Percentiles rank a stretch among this genome's conserved stretches.
Conservation (phyloP, 257 asterid genomes). For the Penstemon newberryi region DNA sequence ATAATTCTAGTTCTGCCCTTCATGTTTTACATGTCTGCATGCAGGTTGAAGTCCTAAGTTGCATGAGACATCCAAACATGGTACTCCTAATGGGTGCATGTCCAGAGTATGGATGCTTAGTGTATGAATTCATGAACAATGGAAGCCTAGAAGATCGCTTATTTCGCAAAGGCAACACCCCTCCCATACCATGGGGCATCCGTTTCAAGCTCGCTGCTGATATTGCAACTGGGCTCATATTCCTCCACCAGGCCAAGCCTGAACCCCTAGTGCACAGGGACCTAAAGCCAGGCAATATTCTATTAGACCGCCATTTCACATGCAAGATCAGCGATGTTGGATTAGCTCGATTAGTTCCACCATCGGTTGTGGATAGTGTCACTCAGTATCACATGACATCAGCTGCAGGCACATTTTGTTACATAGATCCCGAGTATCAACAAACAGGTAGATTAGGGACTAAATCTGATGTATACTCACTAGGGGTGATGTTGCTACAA, state of each 20-base stretch:
- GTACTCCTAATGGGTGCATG: constrained; percentile 97
- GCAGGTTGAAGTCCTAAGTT: constrained; percentile 90
- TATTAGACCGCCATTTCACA: constrained; percentile 83
- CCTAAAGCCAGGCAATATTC: constrained; percentile 80
- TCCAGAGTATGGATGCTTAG: constrained; percentile 93
- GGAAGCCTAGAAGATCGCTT: constrained; percentile 91
- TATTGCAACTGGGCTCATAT: constrained; percentile 80
- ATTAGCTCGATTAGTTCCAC: constrained; percentile 90
- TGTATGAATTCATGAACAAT: constrained; percentile 87
- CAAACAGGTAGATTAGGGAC: constrained; percentile 90
- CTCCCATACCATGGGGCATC: constrained; percentile 78
- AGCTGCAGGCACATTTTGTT: constrained; percentile 92
- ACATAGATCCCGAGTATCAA: constrained; percentile 92
- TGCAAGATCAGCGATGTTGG: constrained; percentile 96
- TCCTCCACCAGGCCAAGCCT: constrained; percentile 93
- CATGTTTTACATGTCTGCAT: neutral
- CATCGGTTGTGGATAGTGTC: constrained; percentile 80
- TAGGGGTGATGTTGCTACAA: constrained; percentile 85
- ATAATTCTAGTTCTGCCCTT: neutral
- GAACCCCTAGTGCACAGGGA: constrained; percentile 94
- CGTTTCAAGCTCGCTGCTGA: constrained; percentile 90
- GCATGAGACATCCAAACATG: constrained; percentile 95
- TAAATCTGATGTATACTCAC: constrained; percentile 82
- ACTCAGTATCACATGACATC: constrained; percentile 95
- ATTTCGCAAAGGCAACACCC: constrained; percentile 60